phyloP scores from a whole-genome alignment of 73 alveolate genomes.

The Paramecium biaurelia region DNA sequence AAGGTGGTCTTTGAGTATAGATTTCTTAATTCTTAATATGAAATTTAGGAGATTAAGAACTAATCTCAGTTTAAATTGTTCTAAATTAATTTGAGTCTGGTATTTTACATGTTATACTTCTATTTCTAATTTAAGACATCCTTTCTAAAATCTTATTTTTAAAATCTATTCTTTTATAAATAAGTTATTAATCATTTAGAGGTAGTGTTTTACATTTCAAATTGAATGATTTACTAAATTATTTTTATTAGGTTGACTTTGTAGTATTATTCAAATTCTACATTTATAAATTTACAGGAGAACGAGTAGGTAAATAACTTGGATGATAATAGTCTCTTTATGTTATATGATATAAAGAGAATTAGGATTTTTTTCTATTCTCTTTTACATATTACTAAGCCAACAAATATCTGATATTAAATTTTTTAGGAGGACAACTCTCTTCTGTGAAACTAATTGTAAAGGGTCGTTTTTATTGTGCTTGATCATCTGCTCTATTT shows the following conservation, averaged over 20 bases:
- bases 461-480: background rate
- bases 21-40: background rate
- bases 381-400: background rate
- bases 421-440: background rate
- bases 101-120: background rate
- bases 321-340: background rate
- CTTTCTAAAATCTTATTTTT: background rate
- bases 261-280: background rate
- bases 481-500: background rate
- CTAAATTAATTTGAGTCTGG: background rate
- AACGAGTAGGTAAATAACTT: background rate
- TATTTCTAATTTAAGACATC: background rate
- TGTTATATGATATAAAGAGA: background rate
- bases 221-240: background rate
- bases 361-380: background rate
- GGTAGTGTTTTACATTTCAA: background rate
- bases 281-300: background rate
- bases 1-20: background rate
- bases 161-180: background rate
- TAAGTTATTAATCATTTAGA: background rate
- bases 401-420: background rate
- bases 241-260: background rate
- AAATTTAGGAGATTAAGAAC: background rate
- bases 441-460: background rate
- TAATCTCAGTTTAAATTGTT: background rate